Base-by-base conservation (phyloP, 345 rosid species). In the Citrus sp. region DNA sequence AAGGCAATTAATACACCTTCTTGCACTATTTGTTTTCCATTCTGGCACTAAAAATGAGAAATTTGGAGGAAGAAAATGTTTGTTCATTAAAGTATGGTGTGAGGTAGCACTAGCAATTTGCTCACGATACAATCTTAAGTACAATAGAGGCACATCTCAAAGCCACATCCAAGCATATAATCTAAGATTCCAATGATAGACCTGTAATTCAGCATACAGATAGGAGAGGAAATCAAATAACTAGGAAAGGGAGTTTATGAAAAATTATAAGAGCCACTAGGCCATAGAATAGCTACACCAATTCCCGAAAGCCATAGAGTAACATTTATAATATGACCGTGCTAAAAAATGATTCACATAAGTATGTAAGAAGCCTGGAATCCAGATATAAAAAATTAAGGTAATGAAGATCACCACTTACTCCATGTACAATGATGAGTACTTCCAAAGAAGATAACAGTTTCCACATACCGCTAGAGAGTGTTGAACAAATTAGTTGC, bases 351-450 rank as follows among this genome's bases (percentile, higher is more conserved):
- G 70, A 62, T 51, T 60, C 16, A 49, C 19, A 60, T 74, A 46
- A 34, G 55, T n/a, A 79, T 22, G 13, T 58, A 18, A 21, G 12
- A 58, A 24, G n/a, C 25, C 32, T 27, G 55, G 35, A 65, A 70
- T 46, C 56, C 65, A 72, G 40, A 21, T 14, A 63, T 9, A 21
- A 56, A 61, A 46, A 56, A 19, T 65, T 7, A 77, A 32, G 42
- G 9, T 12, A 18, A 61, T 70, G 24, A 77, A 74, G 56, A 63
- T 25, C 71, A 62, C 27, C 42, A 28, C 94, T 89, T 90, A 95
- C 98, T 86, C 98, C 99, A 70, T 93, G 92, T 80, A 96, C 95
- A 32, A 95, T 79, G 77, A 95, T 88, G 83, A 32, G 4, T 65
- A 90, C 83, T 66, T 95, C 99, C 92, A 91, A 76, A 78, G 99